Conservation (phyloP, 2,329 filamentous ascomycete genomes). For the Cercospora nicotianae region DNA sequence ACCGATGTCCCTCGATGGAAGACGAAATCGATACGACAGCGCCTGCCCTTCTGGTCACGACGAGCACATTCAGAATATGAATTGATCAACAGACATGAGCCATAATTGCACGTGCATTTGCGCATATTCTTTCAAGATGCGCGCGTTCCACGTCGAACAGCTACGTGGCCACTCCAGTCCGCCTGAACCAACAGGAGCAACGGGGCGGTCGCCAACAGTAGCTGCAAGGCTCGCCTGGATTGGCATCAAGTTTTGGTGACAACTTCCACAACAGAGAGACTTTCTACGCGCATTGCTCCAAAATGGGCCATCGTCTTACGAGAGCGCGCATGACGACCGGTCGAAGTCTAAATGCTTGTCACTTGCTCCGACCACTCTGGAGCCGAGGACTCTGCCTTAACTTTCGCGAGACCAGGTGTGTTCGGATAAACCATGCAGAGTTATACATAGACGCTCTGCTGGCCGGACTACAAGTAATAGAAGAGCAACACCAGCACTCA, state of each 20-base stretch:
- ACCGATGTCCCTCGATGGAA: conserved; percentile 32
- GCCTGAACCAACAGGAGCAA: not conserved
- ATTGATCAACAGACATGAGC: conserved; percentile 35
- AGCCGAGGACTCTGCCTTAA: not conserved
- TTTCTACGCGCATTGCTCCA: not conserved
- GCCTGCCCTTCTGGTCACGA: conserved; percentile 36
- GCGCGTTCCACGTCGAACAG: not conserved
- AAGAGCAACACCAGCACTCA: not conserved
- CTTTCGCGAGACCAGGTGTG: not conserved
- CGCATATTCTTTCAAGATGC: not conserved
- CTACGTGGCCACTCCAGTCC: not conserved
- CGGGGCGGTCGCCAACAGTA: not conserved
- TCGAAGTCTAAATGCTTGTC: not conserved
- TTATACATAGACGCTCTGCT: not conserved
- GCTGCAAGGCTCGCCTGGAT: not conserved
- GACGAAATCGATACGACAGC: conserved; percentile 24
- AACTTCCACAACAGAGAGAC: not conserved
- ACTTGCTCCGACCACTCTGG: not conserved
- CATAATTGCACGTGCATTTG: conserved; percentile 7
- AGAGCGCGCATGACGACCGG: not conserved
- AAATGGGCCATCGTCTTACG: not conserved
- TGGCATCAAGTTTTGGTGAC: not conserved
- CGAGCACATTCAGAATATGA: conserved; percentile 35
- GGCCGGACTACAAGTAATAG: not conserved
- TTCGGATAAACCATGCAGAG: not conserved